Conservation (phyloP, 1,139 yeast species). For the Blastobotrys persicus region DNA sequence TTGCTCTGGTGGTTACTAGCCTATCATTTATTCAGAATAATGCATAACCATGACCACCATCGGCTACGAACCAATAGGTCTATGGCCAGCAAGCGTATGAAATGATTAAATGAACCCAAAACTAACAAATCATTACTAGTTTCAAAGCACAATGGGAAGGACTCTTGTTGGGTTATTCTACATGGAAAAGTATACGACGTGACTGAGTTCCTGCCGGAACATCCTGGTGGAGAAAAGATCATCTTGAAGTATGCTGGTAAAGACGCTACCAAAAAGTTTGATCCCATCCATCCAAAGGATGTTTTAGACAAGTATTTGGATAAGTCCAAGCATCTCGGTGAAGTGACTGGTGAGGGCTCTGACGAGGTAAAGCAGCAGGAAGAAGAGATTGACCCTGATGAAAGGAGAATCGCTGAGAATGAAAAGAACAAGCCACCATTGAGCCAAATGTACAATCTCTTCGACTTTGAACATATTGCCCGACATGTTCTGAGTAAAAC, state of each 20-base stretch:
- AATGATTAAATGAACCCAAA: too few species aligned
- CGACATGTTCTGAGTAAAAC: constrained; percentile 67
- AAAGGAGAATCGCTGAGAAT: constrained; percentile 35
- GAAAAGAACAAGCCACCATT: constrained; percentile 59
- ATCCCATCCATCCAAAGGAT: constrained; percentile 50
- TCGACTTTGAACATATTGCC: constrained; percentile 84
- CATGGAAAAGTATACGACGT: constrained; percentile 54
- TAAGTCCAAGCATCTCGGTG: constrained; percentile 11
- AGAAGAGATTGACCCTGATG: constrained; percentile 36
- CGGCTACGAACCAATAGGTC: too few species aligned
- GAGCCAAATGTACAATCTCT: constrained; percentile 63
- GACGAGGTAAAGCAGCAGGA: constrained; percentile 30
- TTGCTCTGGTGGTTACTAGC: too few species aligned
- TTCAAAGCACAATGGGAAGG: constrained; percentile 56
- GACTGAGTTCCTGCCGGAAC: constrained; percentile 47
- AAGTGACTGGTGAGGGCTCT: constrained; percentile 29
- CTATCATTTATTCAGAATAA: too few species aligned
- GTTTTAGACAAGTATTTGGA: constrained; percentile 23
- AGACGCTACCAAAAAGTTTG: constrained; percentile 60
- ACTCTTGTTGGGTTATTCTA: constrained; percentile 59
- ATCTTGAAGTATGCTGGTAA: constrained; percentile 55
- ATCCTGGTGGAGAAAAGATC: constrained; percentile 55
- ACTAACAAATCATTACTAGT: constrained; percentile 30
- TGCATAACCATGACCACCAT: too few species aligned
- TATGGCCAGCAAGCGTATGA: too few species aligned